These are phyloP conservation scores for Aspergillus haitiensis DNA, from an alignment of 495 filamentous ascomycete genomes.

Conservation along the genomic window DNA sequence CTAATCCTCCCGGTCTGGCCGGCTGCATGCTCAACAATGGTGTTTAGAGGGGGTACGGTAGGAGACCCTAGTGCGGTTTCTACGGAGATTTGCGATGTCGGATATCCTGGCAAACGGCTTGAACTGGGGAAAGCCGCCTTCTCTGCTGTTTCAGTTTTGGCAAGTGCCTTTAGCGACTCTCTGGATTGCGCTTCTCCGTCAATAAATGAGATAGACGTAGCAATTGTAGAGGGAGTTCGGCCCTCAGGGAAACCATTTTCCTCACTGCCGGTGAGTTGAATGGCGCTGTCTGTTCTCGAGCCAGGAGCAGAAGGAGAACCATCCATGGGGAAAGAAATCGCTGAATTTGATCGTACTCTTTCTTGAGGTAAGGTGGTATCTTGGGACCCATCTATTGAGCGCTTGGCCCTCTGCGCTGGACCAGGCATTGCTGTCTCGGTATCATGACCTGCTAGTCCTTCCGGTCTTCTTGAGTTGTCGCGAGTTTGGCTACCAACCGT, in stretches of 20 bases:
- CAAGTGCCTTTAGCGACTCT: conserved; percentile 26
- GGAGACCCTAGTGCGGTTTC: conserved; percentile 33
- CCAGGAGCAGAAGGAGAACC: conserved; percentile 32
- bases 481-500: conserved; percentile 23
- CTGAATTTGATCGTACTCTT: conserved; percentile 35
- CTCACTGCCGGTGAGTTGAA: conserved; percentile 27
- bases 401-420: conserved; percentile 28
- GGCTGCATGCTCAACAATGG: conserved; percentile 25
- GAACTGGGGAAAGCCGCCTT: conserved; percentile 24
- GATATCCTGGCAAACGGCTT: conserved; percentile 38
- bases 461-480: conserved; percentile 33
- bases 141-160: conserved; percentile 26
- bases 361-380: conserved; percentile 27
- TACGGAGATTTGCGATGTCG: conserved; percentile 37
- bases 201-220: conserved; percentile 41
- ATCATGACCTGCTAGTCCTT: conserved; percentile 32
- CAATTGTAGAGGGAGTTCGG: conserved; percentile 40
- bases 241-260: conserved; percentile 44
- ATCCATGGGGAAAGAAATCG: conserved; percentile 41
- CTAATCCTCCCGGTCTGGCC: conserved; percentile 24
- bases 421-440: conserved; percentile 24
- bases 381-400: conserved; percentile 28
- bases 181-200: conserved; percentile 32
- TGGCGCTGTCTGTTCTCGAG: conserved; percentile 33
- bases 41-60: conserved; percentile 37